A percentile compares a stretch with the other conserved stretches of the same genome.
phyloP scores from a whole-genome alignment of 345 rosid species.

The Turnera subulata region DNA sequence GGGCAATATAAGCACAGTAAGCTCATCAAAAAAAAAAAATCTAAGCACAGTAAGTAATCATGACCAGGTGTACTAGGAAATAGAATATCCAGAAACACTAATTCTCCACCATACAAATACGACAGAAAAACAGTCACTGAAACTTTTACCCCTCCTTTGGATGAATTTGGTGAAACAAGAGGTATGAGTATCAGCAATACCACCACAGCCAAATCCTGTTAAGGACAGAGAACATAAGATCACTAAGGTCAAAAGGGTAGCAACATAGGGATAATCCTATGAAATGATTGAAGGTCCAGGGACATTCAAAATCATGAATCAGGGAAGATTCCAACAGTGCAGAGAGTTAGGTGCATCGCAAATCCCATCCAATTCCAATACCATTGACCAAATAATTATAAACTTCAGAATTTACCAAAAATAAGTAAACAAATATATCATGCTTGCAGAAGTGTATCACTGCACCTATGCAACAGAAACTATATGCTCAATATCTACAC shows the following conservation, averaged over 20 bases:
- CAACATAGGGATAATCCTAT: conserved; percentile 11
- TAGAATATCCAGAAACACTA: conserved; percentile 1
- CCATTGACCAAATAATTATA: too few relatives aligned
- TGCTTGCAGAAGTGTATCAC: too few relatives aligned
- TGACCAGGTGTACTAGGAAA: too few relatives aligned
- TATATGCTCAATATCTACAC: too few relatives aligned
- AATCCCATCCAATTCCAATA: too few relatives aligned
- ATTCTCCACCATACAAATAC: conserved; percentile 9
- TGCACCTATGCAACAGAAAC: too few relatives aligned
- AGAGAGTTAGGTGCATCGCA: background rate
- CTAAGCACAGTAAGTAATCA: too few relatives aligned
- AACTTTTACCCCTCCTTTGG: conserved; percentile 95
- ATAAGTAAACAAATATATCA: too few relatives aligned
- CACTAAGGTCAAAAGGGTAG: conserved; percentile 1
- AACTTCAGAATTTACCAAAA: background rate
- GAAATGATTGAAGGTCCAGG: conserved; percentile 1
- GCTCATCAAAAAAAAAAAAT: background rate
- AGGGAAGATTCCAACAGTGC: background rate
- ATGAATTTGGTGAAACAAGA: conserved; percentile 95
- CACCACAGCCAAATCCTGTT: conserved; percentile 97
- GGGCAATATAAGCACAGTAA: too few relatives aligned
- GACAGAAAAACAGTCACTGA: conserved; percentile 12
- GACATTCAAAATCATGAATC: conserved; percentile 1
- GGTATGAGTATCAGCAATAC: conserved; percentile 96
- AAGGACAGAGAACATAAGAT: conserved; percentile 12